Base-by-base conservation (phyloP, 2,329 filamentous ascomycete genomes). In the Ophiostoma pallidulum region DNA sequence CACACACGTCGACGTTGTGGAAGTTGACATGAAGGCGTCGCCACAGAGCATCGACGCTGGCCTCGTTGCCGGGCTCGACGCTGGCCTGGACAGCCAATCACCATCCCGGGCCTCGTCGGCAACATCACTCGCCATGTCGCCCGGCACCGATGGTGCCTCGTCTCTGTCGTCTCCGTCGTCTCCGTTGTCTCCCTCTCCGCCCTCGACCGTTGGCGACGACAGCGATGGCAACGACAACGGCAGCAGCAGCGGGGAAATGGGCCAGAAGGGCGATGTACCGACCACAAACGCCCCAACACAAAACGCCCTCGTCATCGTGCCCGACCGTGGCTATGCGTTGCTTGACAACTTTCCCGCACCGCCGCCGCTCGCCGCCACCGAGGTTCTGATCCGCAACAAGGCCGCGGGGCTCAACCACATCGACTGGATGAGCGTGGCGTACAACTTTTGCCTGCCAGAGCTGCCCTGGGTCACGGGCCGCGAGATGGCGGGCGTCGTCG, bases 401-500 rank as follows among this genome's bases (percentile, higher is more conserved):
- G 41, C 41, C 32, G 18, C 33, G 4, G 41, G 64, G 2, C 55
- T 68, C 19, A 68, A 68, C 38, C 66, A 63, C 7, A 68, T 68
- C 18, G 62, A 65, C 49, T 70, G 59, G 62, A 66, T 66, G 48
- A 62, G 58, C 4, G 66, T 69, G 33, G 66, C 67, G 45, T 68
- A 64, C 51, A 64, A 66, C 41, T 69, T 67, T 53, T 68, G 66
- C 48, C 54, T 70, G 31, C 66, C 66, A 1, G 54, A 57, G 14
- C 44, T 51, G 39, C 55, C 55, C 1, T 48, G 43, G 42, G 31
- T 54, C 14, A 46, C 51, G 3, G 55, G 55, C 6, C 38, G 52
- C 31, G 55, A 57, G 48, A 50, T 53, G 29, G 52, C 52, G n/a
- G 55, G 55, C 5, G 45, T 42, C 8, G 44, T 57, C 13, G 55